Evolutionary conservation across 164 flowering plant genomes (phyloP).

Genomic region (Dillenia turbinata): DNA sequence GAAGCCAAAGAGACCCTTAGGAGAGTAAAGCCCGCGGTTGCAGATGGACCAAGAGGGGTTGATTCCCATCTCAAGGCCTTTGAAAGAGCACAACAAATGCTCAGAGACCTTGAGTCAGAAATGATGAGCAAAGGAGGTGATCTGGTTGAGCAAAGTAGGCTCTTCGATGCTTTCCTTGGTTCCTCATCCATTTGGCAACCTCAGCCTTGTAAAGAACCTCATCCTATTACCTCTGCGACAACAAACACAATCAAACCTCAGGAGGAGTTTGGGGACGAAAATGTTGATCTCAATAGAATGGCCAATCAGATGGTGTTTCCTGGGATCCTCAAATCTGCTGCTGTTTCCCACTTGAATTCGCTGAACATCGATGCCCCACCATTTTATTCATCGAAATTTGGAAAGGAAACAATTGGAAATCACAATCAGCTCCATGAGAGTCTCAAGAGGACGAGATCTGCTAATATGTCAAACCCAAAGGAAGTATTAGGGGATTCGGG

Average conservation of each 20-base stretch:
- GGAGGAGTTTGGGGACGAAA: conserved; percentile 63
- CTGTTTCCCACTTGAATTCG: conserved; percentile 24
- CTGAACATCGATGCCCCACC: conserved; percentile 73
- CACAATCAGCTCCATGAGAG: conserved; percentile 37
- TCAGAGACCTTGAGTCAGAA: conserved; percentile 76
- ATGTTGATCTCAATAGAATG: conserved; percentile 27
- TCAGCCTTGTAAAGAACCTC: conserved; percentile 76
- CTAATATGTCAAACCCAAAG: conserved; percentile 21
- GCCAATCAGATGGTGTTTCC: conserved; percentile 12
- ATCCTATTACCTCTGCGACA: neutral
- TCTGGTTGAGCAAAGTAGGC: conserved; percentile 59
- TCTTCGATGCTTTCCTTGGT: conserved; percentile 75
- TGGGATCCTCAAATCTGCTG: conserved; percentile 13
- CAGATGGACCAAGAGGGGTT: conserved; percentile 82
- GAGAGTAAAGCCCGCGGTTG: conserved; percentile 70
- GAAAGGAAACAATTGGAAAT: conserved; percentile 15
- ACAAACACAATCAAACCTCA: conserved; percentile 13
- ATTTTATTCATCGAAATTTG: conserved; percentile 43
- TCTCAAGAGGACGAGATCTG: conserved; percentile 77
- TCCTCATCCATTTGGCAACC: conserved; percentile 97
- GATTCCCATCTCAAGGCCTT: conserved; percentile 98
- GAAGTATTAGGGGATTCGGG: conserved; percentile 3
- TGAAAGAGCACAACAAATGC: conserved; percentile 98
- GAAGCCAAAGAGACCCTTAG: conserved; percentile 86
- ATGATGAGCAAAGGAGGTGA: conserved; percentile 64